Percentiles rank a stretch among this genome's conserved stretches.
phyloP scores from a whole-genome alignment of 1,284 basidiomycete genomes.

The Chalciporus sp. region DNA sequence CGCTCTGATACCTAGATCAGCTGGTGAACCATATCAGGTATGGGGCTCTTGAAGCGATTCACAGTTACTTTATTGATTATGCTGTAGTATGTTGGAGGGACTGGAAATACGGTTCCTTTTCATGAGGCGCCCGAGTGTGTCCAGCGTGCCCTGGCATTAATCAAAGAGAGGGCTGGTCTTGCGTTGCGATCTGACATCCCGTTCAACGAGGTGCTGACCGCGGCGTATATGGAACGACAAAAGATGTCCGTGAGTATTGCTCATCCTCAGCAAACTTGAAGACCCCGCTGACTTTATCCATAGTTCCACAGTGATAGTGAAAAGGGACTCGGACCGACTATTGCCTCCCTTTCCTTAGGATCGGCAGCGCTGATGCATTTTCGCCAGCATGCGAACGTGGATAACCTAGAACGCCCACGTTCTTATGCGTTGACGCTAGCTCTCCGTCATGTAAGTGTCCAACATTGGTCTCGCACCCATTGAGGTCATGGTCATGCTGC shows the following conservation, averaged over 20 bases:
- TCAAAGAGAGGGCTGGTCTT: constrained; percentile 50
- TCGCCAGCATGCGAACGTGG: constrained; percentile 45
- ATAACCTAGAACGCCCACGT: constrained; percentile 35
- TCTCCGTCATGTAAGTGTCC: constrained; percentile 62
- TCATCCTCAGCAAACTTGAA: neutral
- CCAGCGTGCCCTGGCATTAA: constrained; percentile 54
- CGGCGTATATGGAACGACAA: constrained; percentile 80
- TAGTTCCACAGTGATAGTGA: constrained; percentile 81
- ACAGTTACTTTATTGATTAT: constrained; percentile 12
- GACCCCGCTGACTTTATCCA: constrained; percentile 4
- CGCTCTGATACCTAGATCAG: constrained; percentile 36
- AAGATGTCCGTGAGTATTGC: constrained; percentile 70
- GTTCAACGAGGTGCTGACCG: constrained; percentile 80
- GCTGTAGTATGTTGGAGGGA: constrained; percentile 70
- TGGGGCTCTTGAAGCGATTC: neutral
- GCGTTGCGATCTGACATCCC: constrained; percentile 38
- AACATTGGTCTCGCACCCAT: neutral
- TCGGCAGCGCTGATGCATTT: constrained; percentile 78
- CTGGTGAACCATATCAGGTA: constrained; percentile 74
- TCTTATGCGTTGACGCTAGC: constrained; percentile 53
- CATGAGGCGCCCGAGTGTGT: constrained; percentile 58
- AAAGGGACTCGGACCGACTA: constrained; percentile 65
- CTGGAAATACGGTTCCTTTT: constrained; percentile 69
- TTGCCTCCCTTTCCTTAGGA: constrained; percentile 74
- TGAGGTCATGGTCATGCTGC: neutral